Base-by-base conservation (phyloP, 176 grass and related monocot species). In the Elymus sibiricus region DNA sequence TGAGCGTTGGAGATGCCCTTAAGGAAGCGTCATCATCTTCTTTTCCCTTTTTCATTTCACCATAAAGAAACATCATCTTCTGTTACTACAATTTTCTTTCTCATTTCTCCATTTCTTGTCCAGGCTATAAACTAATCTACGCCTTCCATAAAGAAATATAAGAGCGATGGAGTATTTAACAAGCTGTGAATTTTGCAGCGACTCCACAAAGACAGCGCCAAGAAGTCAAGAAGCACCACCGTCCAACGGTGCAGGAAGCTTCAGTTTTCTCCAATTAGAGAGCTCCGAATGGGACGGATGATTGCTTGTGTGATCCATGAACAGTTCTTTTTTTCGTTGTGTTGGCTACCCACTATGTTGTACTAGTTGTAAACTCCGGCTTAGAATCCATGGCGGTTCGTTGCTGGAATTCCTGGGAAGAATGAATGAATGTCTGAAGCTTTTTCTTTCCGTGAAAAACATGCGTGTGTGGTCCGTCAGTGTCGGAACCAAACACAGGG, bases 201-300 rank as follows among this genome's bases (percentile, higher is more conserved):
- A 97, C 65, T 99, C 96, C 92, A 99, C 87, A 5, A 99, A 91
- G 47, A 82, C 92, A 0, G 87, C 90, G 7, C 78, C 94, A 34
- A 92, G 94, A 35, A 64, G 46, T n/a, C 61, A 34, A 70, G 63
- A 49, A 49, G 46, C 46, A 49, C 46, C 69, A 38, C 51, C 29
- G 29, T 29, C 29, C 29, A 29, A 29, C 32, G 64, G 40, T 78
- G 79, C 64, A 35, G 14, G 16, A 34, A 72, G 38, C 38, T 83
- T 87, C 40, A 65, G 79, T 87, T 51, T 79, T 79, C 17, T 24
- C 11, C 11, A 5, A 25, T 56, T 58, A 65, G 51, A 53, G 49
- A 70, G 26, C 26, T 82, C 75, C 74, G 74, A 47, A 83, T 31
- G 83, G 79, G 84, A 38, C 31, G 5, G n/a, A 25, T 21, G 51